Evolutionary conservation across 202 grass and related monocot species (phyloP), one percentile per base, ranked within the genome.

Genomic region (Hordeum pubiflorum): DNA sequence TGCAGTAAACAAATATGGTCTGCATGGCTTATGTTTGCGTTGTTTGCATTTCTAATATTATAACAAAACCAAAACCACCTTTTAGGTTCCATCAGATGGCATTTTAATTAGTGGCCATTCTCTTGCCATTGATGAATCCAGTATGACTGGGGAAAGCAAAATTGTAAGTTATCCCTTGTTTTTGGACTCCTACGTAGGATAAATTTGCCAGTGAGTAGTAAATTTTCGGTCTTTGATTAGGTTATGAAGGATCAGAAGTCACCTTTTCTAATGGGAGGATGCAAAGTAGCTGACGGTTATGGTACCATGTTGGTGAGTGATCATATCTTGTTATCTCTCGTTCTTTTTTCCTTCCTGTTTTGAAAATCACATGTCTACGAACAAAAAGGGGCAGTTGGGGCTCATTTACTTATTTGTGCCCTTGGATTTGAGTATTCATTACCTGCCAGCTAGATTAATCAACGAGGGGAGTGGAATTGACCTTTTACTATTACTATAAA

Each of bases 111-210:
- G 67, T 65, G 86, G 94, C 10, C 83, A 90, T 64, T 97, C 89
- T 80, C 86, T 97, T 77, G 87, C 87, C 72, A 94, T 97, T 36
- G 91, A 97, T 78, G 94, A 97, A 85, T 94, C 91, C 46, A 97
- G 94, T 83, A 90, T 97, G 89, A 97, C 91, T 54, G 94, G 94
- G 67, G 91, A 97, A 87, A 90, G 91, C 75, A 88, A 94, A 77
- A 89, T 92, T 82, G 90, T 96, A 87, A 87, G 83, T 62, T 37
- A 50, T 62, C 21, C 15, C 54, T 86, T 83, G 15, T 21, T 20
- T 75, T 83, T 83, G 6, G 26, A 76, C 68, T 76, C 52, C 46
- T 80, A 63, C 27, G 0, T 39, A 63, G 44, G 44, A 48, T 88
- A 27, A 44, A 58, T 71, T 84, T 78, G 75, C 20, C 23, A 58